Conservation (phyloP, 2,329 filamentous ascomycete species). For the Microsporum canis region DNA sequence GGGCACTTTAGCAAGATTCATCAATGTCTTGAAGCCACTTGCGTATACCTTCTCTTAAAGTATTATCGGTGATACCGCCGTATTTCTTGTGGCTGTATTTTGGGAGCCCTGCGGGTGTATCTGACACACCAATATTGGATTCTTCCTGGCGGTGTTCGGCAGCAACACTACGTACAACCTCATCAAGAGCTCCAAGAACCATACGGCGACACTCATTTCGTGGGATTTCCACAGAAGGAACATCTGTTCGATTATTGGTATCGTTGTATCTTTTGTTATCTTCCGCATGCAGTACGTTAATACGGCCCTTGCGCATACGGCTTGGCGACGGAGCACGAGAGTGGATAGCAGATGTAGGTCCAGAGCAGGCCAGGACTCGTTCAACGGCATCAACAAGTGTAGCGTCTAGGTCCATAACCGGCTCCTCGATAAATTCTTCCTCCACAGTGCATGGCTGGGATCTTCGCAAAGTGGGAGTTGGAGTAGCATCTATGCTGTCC, state of each 20-base stretch:
- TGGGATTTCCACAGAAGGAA: conserved; percentile 35
- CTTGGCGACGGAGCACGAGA: conserved; percentile 33
- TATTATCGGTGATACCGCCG: conserved; percentile 36
- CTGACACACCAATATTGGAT: conserved; percentile 19
- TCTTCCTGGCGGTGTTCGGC: conserved; percentile 37
- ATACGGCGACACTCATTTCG: conserved; percentile 43
- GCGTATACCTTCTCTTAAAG: conserved; percentile 45
- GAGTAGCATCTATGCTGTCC: conserved; percentile 6
- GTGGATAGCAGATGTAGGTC: conserved; percentile 31
- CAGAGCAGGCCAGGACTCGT: conserved; percentile 40
- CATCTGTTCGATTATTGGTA: conserved; percentile 13
- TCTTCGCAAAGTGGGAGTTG: conserved; percentile 1
- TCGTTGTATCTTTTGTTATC: conserved; percentile 14
- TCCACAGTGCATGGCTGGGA: conserved; percentile 26
- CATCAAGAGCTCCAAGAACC: conserved; percentile 46
- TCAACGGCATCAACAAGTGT: conserved; percentile 48
- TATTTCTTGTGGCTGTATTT: conserved; percentile 23
- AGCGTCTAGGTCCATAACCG: conserved; percentile 47
- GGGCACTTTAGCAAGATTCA: conserved; percentile 26
- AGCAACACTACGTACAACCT: conserved; percentile 45
- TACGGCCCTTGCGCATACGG: conserved; percentile 26
- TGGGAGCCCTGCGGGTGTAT: conserved; percentile 16
- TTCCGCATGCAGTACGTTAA: conserved; percentile 15
- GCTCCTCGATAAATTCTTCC: conserved; percentile 43
- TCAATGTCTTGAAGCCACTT: conserved; percentile 45